Conservation (phyloP, 2,329 filamentous ascomycete species). For the Trichoderma afroharzianum region DNA sequence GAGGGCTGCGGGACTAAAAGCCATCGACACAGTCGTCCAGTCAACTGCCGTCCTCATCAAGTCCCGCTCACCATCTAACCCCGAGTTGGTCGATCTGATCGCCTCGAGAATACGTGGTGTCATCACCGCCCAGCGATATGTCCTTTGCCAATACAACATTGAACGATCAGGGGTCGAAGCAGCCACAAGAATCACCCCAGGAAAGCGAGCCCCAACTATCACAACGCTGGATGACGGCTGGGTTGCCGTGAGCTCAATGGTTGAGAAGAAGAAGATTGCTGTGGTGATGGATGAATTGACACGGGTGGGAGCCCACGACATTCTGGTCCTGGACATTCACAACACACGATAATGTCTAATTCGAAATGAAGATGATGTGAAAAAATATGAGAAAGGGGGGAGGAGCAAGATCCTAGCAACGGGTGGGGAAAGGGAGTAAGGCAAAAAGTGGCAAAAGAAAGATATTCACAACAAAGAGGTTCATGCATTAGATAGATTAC, state of each 20-base stretch:
- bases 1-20: conserved; percentile 88
- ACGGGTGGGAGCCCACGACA: conserved; percentile 74
- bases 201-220: conserved; percentile 88
- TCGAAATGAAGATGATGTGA: not conserved
- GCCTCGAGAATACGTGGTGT: conserved; percentile 84
- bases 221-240: conserved; percentile 87
- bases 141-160: conserved; percentile 96
- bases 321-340: conserved; percentile 79
- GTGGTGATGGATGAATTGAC: conserved; percentile 81
- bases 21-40: conserved; percentile 89
- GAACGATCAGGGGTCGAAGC: conserved; percentile 62
- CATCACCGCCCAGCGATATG: conserved; percentile 90
- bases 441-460: not conserved
- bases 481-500: conserved; percentile 5
- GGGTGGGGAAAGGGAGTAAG: not conserved
- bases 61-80: conserved; percentile 77
- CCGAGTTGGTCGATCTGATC: conserved; percentile 77
- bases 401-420: not conserved
- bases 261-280: conserved; percentile 81
- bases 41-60: conserved; percentile 89
- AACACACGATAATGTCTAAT: conserved; percentile 60
- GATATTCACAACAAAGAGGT: not conserved
- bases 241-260: conserved; percentile 95
- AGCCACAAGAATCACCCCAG: conserved; percentile 78
- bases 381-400: not conserved